Evolutionary conservation across 1,284 basidiomycete species (phyloP), one percentile per base, ranked within the genome.

Genomic region (Phlebopus sp.): DNA sequence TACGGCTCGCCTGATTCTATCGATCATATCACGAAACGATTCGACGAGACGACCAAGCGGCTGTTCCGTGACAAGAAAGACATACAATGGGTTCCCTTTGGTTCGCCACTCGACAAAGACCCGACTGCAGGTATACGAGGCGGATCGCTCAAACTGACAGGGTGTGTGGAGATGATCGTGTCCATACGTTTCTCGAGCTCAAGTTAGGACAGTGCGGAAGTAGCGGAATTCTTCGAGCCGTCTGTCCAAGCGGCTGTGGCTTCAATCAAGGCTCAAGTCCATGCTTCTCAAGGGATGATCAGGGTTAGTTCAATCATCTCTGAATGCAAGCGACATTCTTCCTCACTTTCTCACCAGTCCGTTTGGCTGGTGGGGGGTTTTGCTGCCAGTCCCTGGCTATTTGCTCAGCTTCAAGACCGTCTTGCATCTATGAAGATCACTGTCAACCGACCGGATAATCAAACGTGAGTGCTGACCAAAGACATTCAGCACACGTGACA

Each of bases 361-460:
- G 80, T 89, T 11, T 89, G 85, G 73, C 71, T 90, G 23, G 86
- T 90, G 5, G 86, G 86, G 59, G 86, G 86, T 32, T 90, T 88
- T 55, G 86, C 86, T 2, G 85, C 86, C 1, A 87, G 83, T 53
- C 82, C 84, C 1, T 89, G 86, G 84, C 69, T 89, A 14, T 89
- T 87, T 64, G 73, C 71, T 27, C 86, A 89, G 60, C 72, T 89
- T 5, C 82, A 86, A 68, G 80, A 82, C 50, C 78, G 78, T 23
- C 75, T 89, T 9, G 67, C 69, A 3, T 72, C 75, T 1, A 68
- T 76, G 42, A 70, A 73, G 25, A 73, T 89, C 48, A 75, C 74
- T 4, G 82, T 90, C 52, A 86, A 79, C 61, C 69, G 86, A 43
- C 86, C 86, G 10, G 86, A 90, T 57, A 82, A 77, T 46, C 85